Evolutionary conservation across 139 green algal genomes (phyloP), one percentile per base, ranked within the genome.

Genomic region (Volvox africanus): DNA sequence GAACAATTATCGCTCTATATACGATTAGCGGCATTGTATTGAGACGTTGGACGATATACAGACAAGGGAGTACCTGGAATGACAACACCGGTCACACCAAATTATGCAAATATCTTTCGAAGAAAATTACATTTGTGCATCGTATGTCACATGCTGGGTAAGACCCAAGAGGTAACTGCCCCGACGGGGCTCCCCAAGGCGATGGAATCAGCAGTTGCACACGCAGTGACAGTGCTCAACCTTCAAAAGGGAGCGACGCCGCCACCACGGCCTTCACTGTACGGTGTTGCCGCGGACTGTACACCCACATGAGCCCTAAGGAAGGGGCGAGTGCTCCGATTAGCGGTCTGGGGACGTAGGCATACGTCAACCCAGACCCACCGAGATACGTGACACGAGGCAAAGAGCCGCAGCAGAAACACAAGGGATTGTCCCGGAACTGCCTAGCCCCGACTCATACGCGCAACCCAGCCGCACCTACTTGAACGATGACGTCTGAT

Each of bases 401-500:
- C 20, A 69, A 19, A 69, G 19, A 69, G 36, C 18, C 36, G 44
- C 80, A 14, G n/a, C n/a, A n/a, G n/a, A n/a, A n/a, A n/a, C n/a
- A n/a, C n/a, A n/a, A n/a, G n/a, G n/a, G n/a, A n/a, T n/a, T n/a
- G n/a, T n/a, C n/a, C n/a, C n/a, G n/a, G n/a, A n/a, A n/a, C n/a
- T n/a, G n/a, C n/a, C n/a, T n/a, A n/a, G n/a, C n/a, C n/a, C n/a
- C n/a, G n/a, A n/a, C n/a, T n/a, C n/a, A n/a, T n/a, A n/a, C n/a
- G n/a, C n/a, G n/a, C n/a, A n/a, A n/a, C 44, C 9, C 44, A 55
- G 44, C 44, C 44, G 44, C 44, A 55, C 44, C 44, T 90, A 97
- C 97, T 96, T 99, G 96, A n/a, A 99, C 95, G 36, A 99, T 94
- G n/a, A 99, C 97, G 78, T 99, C 98, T 13, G 95, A 98, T 2